phyloP scores from a whole-genome alignment of 129 eudicot genomes.

The Helichrysum umbraculigerum region DNA sequence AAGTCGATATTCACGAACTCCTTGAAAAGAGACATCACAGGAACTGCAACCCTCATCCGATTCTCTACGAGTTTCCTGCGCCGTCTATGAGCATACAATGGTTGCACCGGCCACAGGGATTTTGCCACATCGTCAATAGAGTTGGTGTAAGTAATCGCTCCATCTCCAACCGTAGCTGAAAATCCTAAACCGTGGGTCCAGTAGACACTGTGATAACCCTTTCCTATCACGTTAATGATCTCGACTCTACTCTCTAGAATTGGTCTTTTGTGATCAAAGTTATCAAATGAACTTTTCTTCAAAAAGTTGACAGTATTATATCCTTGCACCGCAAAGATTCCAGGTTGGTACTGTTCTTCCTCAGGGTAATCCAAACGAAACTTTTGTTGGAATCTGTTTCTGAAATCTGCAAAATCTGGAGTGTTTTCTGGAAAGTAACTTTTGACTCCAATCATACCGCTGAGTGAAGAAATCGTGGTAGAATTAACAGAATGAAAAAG shows the following conservation, averaged over 20 bases:
- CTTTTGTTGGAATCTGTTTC: constrained; percentile 34
- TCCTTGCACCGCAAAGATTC: constrained; percentile 49
- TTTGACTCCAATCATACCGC: constrained; percentile 66
- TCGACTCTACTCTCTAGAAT: constrained; percentile 25
- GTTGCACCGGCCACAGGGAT: constrained; percentile 49
- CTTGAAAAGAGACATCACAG: constrained; percentile 35
- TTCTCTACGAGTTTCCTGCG: constrained; percentile 37
- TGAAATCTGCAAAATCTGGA: constrained; percentile 31
- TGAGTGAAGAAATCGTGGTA: constrained; percentile 41
- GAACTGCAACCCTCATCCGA: constrained; percentile 47
- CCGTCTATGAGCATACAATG: constrained; percentile 33
- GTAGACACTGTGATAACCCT: constrained; percentile 42
- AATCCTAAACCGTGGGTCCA: constrained; percentile 53
- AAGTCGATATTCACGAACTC: constrained; percentile 37
- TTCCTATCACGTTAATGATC: constrained; percentile 49
- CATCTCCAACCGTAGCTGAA: constrained; percentile 25
- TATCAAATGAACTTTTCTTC: neutral
- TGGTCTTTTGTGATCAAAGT: constrained; percentile 23
- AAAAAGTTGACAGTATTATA: constrained; percentile 32
- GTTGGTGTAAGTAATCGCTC: constrained; percentile 22
- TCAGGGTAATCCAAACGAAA: constrained; percentile 41
- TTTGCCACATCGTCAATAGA: constrained; percentile 33
- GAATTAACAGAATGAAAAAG: constrained; percentile 42
- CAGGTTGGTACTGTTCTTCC: constrained; percentile 47
- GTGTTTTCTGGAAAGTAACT: constrained; percentile 35